Conservation (phyloP, 805 yeast genomes). For the Starmerella vitae region DNA sequence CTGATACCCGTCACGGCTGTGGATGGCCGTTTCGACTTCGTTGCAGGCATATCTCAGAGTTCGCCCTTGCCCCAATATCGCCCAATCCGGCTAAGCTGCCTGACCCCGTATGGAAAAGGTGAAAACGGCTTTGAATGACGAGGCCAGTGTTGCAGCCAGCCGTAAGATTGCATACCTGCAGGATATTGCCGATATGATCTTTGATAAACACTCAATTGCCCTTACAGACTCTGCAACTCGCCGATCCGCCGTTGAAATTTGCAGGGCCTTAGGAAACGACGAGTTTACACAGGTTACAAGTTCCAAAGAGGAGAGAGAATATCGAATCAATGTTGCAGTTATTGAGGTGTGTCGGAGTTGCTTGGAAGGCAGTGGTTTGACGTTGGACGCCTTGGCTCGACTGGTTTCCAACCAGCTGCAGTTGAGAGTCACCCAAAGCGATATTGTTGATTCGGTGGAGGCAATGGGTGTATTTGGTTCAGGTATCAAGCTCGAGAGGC, state of each 20-base stretch:
- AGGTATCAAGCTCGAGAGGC: slow-evolving; percentile 50
- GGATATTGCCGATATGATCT: slow-evolving; percentile 60
- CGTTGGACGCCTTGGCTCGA: slow-evolving; percentile 40
- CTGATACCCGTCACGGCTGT: slow-evolving; percentile 5
- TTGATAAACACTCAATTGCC: slow-evolving; percentile 53
- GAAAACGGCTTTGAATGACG: slow-evolving; percentile 3
- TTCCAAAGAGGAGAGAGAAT: slow-evolving; percentile 40
- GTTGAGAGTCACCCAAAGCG: slow-evolving; percentile 30
- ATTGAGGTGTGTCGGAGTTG: slow-evolving; percentile 62
- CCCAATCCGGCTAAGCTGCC: no score
- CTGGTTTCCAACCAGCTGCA: slow-evolving; percentile 19
- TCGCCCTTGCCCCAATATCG: not conserved
- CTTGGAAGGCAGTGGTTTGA: slow-evolving; percentile 70
- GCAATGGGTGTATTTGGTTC: slow-evolving; percentile 48
- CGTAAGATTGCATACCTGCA: slow-evolving; percentile 63
- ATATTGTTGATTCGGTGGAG: slow-evolving; percentile 43
- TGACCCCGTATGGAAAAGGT: slow-evolving; percentile 1
- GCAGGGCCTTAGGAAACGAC: slow-evolving; percentile 71
- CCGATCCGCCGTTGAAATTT: slow-evolving; percentile 59
- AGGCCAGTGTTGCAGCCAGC: slow-evolving; percentile 35
- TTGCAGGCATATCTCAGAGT: not conserved
- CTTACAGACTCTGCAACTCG: slow-evolving; percentile 50
- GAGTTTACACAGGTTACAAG: slow-evolving; percentile 39
- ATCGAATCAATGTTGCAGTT: slow-evolving; percentile 57
- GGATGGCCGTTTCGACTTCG: not conserved